Evolutionary conservation across 73 alveolate species (phyloP), one percentile per base, ranked within the genome.

Genomic region (Tetrahymena borealis): DNA sequence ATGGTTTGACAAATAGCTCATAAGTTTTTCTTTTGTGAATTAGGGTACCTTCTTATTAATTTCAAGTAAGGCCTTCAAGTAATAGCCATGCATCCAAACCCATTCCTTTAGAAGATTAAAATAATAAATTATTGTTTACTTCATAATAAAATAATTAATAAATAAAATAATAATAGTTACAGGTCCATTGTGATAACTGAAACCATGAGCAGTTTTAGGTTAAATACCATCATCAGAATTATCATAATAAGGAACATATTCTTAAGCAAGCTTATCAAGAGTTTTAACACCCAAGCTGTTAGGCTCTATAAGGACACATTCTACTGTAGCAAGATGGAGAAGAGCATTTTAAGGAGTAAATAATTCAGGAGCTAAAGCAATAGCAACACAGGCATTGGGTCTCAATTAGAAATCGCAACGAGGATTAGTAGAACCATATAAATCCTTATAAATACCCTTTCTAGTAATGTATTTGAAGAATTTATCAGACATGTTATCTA

Each of bases 311-410:
- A 96, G 92, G 37, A 91, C 91, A 35, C 90, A 94, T 78, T 97
- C 98, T 6, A 97, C 96, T 1, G 97, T 78, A 40, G 95, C 94
- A 41, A 97, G 93, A 91, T 97, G 98, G 40, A 91, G 90, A 39
- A 94, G 78, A 0, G 99, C 99, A 91, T 97, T 96, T 42, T 96
- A 95, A 85, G 91, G 93, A 39, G 94, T 90, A 91, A 98, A 98
- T 39, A 98, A 93, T 92, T 98, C 99, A 10, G 99, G 99, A 31
- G 99, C 99, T 18, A 97, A 95, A 8, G 99, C 99, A 94, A 98
- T 95, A 11, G 99, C 99, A 0, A 98, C 95, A 91, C 96, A 93
- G 11, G 97, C 96, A 94, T 98, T 98, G 39, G 99, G 98, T 90
- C 99, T 96, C 42, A 98, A 95, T 92, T 98, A 98, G 77, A 97